These are phyloP conservation scores for Pholiota molesta DNA, from an alignment of 768 basidiomycete genomes.

Conservation along the genomic window DNA sequence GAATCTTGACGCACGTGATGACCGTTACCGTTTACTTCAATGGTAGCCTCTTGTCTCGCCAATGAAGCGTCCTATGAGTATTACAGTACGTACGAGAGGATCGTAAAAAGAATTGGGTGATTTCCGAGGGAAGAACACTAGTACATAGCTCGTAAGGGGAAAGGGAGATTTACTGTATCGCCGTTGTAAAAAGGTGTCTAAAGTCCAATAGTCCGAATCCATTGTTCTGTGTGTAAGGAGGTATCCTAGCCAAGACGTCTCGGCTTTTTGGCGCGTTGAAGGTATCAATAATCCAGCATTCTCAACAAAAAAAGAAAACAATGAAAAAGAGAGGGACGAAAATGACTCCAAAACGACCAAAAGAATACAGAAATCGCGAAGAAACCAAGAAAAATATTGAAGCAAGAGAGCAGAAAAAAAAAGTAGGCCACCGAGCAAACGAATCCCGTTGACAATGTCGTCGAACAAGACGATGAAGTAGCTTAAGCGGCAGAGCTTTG, in stretches of 20 bases:
- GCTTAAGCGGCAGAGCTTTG: slow-evolving; percentile 11
- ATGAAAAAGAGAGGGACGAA: background rate
- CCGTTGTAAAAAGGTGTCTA: background rate
- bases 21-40: no score
- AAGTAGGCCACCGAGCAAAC: background rate
- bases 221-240: background rate
- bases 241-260: background rate
- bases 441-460: background rate
- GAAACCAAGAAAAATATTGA: background rate
- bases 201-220: background rate
- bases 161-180: background rate
- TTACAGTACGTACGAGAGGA: no score
- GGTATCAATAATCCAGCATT: background rate
- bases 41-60: no score
- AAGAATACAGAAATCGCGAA: background rate
- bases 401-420: background rate
- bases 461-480: background rate
- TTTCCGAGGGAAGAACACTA: no score
- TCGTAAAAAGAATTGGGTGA: no score
- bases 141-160: background rate
- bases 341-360: background rate
- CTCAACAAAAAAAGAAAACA: background rate
- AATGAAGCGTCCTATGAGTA: no score
- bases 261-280: background rate
- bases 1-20: no score